Evolutionary conservation across 352 stramenopile species (phyloP), one percentile per base, ranked within the genome.

Genomic region (Phytophthora brassicae): DNA sequence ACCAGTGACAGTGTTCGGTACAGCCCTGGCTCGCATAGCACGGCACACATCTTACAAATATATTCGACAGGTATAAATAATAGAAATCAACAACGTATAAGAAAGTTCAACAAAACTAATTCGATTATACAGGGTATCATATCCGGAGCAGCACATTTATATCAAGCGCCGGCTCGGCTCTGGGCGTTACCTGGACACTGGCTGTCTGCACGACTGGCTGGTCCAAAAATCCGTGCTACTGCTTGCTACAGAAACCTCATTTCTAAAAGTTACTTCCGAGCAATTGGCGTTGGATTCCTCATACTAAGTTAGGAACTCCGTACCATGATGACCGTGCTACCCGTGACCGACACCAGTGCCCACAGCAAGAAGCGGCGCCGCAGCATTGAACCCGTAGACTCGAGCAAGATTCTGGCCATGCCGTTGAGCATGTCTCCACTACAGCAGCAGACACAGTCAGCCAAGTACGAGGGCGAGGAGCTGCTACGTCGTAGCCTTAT

Each of bases 401-500:
- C 75, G 19, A 64, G 66, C 64, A 85, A 86, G 73, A 76, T 88
- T 48, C 64, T 90, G 33, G 60, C 56, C 16, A 66, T 90, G 51
- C 77, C 79, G 39, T 61, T 79, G 33, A 58, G 50, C 24, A 60
- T 84, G 68, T 74, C 70, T 65, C 49, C 38, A 68, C 68, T 6
- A 50, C 24, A 29, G 63, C 51, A 3, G 43, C 42, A 55, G 45
- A 29, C 68, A 60, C 7, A 19, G 5, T 11, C 17, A 14, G 28
- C 24, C 26, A 65, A 53, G 19, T 39, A 60, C 52, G 29, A 45
- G 24, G 62, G 56, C 20, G 68, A 75, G 8, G 73, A 82, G 23
- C 67, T 80, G 6, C 56, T 89, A 55, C 74, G 82, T 16, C 78
- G 79, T 42, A 87, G 71, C 46, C 76, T 94, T 56, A 87, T 91